phyloP scores from a whole-genome alignment of 2,329 filamentous ascomycete species.

The Rhynchosporium agropyri region DNA sequence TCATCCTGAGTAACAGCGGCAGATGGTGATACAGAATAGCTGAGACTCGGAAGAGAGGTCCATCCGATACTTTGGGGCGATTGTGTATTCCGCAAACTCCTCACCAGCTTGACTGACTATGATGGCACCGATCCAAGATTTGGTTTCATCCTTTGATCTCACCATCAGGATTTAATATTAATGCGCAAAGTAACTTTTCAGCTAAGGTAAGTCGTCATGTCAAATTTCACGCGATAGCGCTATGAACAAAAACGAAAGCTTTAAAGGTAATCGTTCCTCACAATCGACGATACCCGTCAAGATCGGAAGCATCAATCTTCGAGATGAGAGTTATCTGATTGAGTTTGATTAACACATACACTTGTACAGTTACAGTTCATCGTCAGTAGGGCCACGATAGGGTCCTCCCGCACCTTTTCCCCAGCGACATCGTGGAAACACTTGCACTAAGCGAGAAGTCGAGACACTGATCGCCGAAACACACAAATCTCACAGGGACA shows the following conservation, averaged over 20 bases:
- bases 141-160: constrained; percentile 7
- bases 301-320: constrained; percentile 11
- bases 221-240: neutral
- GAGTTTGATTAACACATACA: neutral
- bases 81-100: neutral
- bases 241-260: constrained; percentile 14
- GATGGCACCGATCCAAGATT: neutral
- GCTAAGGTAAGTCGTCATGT: constrained; percentile 22
- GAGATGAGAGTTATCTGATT: constrained; percentile 3
- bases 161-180: constrained; percentile 12
- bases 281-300: constrained; percentile 12
- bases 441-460: neutral
- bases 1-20: neutral
- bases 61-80: neutral
- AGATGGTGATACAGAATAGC: neutral
- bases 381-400: neutral
- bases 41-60: neutral
- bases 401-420: neutral
- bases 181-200: constrained; percentile 19
- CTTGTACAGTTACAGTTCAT: constrained; percentile 12
- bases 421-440: neutral
- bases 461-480: constrained; percentile 24
- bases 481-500: constrained; percentile 21
- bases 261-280: constrained; percentile 10
- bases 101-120: neutral